Evolutionary conservation across 1,139 yeast genomes (phyloP).

Genomic region (Blastobotrys serpentis): DNA sequence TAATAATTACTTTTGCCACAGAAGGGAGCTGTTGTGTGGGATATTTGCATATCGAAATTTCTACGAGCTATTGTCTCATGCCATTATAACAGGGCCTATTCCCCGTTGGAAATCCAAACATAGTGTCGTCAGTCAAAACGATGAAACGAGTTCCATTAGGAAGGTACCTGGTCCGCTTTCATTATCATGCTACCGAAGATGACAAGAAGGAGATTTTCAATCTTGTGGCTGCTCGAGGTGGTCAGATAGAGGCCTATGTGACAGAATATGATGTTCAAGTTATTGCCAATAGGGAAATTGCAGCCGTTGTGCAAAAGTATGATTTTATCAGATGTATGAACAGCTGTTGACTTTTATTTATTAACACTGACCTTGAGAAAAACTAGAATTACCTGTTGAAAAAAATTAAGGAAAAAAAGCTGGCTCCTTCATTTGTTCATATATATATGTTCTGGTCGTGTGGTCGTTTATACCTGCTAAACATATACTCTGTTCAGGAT

Average conservation of each 20-base stretch:
- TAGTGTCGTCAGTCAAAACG: too few species aligned
- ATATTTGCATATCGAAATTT: too few species aligned
- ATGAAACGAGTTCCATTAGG: constrained; percentile 20
- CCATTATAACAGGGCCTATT: too few species aligned
- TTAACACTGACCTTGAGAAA: too few species aligned
- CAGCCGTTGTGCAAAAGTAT: constrained; percentile 8
- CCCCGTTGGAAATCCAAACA: too few species aligned
- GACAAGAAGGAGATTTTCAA: constrained; percentile 16
- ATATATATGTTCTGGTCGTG: background rate
- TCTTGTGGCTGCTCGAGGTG: constrained; percentile 16
- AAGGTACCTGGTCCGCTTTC: constrained; percentile 18
- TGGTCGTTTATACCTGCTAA: too few species aligned
- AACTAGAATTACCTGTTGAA: too few species aligned
- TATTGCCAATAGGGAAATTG: constrained; percentile 20
- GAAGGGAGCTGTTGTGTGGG: too few species aligned
- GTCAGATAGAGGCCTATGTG: constrained; percentile 17
- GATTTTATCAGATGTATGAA: constrained; percentile 17
- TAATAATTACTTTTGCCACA: too few species aligned
- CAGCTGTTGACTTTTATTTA: constrained; percentile 18
- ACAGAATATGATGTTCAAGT: constrained; percentile 18
- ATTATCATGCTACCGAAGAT: constrained; percentile 15
- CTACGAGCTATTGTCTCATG: too few species aligned
- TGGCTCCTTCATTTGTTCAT: background rate
- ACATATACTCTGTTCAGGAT: too few species aligned
- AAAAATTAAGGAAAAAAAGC: background rate